Conservation (phyloP, 441 rosid species). For the Flueggea neowawraea region DNA sequence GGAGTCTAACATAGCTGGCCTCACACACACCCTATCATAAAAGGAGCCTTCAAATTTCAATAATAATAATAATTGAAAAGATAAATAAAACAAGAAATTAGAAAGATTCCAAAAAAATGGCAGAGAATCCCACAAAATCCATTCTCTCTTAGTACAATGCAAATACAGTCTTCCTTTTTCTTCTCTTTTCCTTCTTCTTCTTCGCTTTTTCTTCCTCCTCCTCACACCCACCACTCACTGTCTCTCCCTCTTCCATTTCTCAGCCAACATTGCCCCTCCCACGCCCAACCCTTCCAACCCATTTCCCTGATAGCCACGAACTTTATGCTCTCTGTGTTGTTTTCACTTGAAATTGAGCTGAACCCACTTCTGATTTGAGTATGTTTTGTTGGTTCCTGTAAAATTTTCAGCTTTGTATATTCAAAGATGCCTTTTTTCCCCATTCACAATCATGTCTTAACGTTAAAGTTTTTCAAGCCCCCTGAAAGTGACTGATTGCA, state of each 20-base stretch:
- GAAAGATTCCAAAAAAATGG: background rate
- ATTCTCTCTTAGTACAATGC: background rate
- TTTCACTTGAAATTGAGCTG: background rate
- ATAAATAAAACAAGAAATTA: background rate
- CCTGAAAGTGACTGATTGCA: slow-evolving; percentile 25
- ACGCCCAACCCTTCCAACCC: no score
- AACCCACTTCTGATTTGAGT: background rate
- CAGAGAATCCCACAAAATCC: background rate
- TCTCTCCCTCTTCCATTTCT: background rate
- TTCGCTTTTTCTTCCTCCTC: background rate
- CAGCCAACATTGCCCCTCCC: background rate
- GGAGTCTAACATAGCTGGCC: background rate
- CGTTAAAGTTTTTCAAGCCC: slow-evolving; percentile 2
- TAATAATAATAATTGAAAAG: background rate
- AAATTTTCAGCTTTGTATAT: slow-evolving; percentile 13
- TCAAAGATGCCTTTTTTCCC: slow-evolving; percentile 7
- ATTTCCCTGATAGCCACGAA: no score
- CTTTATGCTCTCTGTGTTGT: no score
- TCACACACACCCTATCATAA: no score
- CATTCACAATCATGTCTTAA: slow-evolving; percentile 7
- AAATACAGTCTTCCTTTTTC: background rate
- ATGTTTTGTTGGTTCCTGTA: background rate
- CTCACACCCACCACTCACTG: background rate
- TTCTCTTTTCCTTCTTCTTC: background rate
- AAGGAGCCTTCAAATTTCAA: background rate